Evolutionary conservation across 176 grass and related monocot genomes (phyloP).

Genomic region (Triticum dicoccoides): DNA sequence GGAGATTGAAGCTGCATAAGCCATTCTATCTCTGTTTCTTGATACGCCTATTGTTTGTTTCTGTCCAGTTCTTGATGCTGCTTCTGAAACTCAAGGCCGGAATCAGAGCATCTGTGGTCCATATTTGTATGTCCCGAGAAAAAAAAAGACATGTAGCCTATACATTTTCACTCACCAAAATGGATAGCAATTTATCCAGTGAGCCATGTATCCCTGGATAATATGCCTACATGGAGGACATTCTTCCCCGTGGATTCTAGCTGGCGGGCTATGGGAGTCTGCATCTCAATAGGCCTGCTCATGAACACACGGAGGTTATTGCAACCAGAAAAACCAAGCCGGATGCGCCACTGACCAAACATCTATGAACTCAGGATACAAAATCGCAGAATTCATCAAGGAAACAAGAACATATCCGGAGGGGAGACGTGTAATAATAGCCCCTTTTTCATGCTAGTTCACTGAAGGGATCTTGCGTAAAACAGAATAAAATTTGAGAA

Average conservation of each 20-base stretch:
- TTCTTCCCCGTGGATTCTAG: too few relatives aligned
- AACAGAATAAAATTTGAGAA: background rate
- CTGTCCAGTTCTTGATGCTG: background rate
- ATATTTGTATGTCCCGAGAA: background rate
- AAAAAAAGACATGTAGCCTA: background rate
- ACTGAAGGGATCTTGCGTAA: background rate
- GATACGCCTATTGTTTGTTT: background rate
- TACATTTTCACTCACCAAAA: background rate
- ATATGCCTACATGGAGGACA: too few relatives aligned
- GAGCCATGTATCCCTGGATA: background rate
- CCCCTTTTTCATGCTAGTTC: background rate
- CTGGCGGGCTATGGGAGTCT: too few relatives aligned
- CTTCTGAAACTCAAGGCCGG: background rate
- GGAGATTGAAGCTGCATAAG: background rate
- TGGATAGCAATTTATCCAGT: too few relatives aligned
- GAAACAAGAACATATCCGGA: too few relatives aligned
- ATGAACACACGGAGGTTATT: too few relatives aligned
- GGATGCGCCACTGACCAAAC: too few relatives aligned
- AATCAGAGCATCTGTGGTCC: background rate
- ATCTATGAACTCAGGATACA: too few relatives aligned
- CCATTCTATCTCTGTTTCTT: background rate
- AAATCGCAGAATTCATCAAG: too few relatives aligned
- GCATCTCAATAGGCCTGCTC: too few relatives aligned
- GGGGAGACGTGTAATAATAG: too few relatives aligned
- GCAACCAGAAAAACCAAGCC: too few relatives aligned